Evolutionary conservation across 176 grass and related monocot genomes (phyloP).

Genomic region (Saccharum officinarum): DNA sequence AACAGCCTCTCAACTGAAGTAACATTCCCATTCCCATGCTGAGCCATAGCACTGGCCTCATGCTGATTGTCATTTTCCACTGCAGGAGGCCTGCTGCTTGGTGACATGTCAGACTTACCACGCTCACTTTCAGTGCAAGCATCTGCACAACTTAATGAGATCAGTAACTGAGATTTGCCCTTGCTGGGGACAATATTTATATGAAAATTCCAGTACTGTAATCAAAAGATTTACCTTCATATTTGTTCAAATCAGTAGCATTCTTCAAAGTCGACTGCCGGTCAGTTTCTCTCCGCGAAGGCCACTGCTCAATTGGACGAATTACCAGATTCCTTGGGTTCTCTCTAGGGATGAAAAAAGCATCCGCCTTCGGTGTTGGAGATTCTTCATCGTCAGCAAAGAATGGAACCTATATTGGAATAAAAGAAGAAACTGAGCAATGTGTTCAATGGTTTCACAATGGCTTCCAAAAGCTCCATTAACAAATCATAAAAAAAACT

Average conservation of each 20-base stretch:
- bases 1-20: conserved; percentile 46
- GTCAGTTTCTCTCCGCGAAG: conserved; percentile 31
- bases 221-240: conserved; percentile 51
- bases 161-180: conserved; percentile 7
- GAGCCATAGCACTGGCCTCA: conserved; percentile 19
- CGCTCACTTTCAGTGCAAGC: conserved; percentile 20
- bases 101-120: conserved; percentile 20
- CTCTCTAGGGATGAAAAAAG: conserved; percentile 88
- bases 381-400: conserved; percentile 85
- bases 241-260: conserved; percentile 35
- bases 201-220: neutral
- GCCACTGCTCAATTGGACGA: conserved; percentile 85
- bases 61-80: conserved; percentile 41
- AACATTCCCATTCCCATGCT: conserved; percentile 42
- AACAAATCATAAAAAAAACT: neutral
- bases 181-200: neutral
- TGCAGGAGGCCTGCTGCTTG: conserved; percentile 18
- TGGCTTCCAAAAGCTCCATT: neutral
- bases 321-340: conserved; percentile 88
- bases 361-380: conserved; percentile 87
- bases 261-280: conserved; percentile 38
- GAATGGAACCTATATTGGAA: conserved; percentile 63
- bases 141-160: conserved; percentile 32
- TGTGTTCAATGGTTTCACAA: conserved; percentile 1
- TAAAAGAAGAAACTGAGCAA: neutral